Percentiles rank a stretch among this genome's conserved stretches.
Evolutionary conservation across 2,329 filamentous ascomycete species (phyloP).

Genomic region (Sclerotinia nivalis): DNA sequence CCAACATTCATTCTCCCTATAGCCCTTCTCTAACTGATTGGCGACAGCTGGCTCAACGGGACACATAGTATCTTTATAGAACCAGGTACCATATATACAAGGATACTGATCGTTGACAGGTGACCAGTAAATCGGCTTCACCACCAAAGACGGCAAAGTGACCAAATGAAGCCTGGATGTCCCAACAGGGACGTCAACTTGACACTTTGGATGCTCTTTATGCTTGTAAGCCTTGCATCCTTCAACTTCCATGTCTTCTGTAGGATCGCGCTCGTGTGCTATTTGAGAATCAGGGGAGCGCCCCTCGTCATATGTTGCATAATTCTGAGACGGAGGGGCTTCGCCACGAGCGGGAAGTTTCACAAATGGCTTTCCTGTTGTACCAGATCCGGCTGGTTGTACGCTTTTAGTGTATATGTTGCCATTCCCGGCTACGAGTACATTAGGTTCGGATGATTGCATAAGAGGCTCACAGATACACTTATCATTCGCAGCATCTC

Average conservation of each 20-base stretch:
- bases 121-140: slow-evolving; percentile 98
- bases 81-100: slow-evolving; percentile 90
- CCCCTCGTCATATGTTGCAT: neutral
- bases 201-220: slow-evolving; percentile 33
- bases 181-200: slow-evolving; percentile 74
- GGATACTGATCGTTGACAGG: slow-evolving; percentile 85
- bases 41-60: slow-evolving; percentile 83
- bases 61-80: slow-evolving; percentile 93
- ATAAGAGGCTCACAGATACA: neutral
- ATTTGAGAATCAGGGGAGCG: neutral
- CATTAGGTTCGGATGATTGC: neutral
- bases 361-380: slow-evolving; percentile 51
- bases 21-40: slow-evolving; percentile 91
- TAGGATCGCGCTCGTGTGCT: slow-evolving; percentile 28
- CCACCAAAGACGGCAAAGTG: slow-evolving; percentile 75
- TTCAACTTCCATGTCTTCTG: slow-evolving; percentile 29
- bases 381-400: slow-evolving; percentile 40
- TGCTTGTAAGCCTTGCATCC: slow-evolving; percentile 38
- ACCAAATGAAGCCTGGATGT: slow-evolving; percentile 89
- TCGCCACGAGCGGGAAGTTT: slow-evolving; percentile 43
- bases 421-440: neutral
- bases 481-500: slow-evolving; percentile 24
- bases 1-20: slow-evolving; percentile 82
- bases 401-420: slow-evolving; percentile 10
- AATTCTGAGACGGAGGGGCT: slow-evolving; percentile 4